Base-by-base conservation (phyloP, 2,329 filamentous ascomycete species). In the Xylariaceae sp. region DNA sequence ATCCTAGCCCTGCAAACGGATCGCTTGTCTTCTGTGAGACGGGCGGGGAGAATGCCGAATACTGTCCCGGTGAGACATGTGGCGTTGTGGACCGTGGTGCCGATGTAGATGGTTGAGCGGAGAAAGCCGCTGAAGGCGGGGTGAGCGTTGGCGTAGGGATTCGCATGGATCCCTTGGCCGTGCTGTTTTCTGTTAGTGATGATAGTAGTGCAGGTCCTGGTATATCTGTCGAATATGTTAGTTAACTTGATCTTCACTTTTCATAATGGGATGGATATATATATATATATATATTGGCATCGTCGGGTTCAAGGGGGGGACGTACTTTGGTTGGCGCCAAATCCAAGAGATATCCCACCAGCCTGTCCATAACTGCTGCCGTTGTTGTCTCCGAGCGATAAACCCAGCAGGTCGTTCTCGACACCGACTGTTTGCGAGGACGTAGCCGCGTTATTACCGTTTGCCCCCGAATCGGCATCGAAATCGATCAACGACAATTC, bases 401-500 rank as follows among this genome's bases (percentile, higher is more conserved):
- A 74, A 0, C 94, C 94, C 3, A 99, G 78, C 6, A 99, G 77
- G 67, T 99, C 94, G 68, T 95, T 91, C 67, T 96, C 91, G 27
- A 97, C 71, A 11, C 88, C 85, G 51, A 81, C 84, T 1, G 81
- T 74, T 54, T 82, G 80, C 11, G 76, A 70, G 27, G 73, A 72
- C 30, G 71, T 65, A 9, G 74, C 71, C 30, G 77, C 75, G 53
- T 75, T 76, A 41, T 48, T 44, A 2, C 67, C 66, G 34, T 69
- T 70, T 0, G 79, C 74, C 40, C 85, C 84, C 12, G 83, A 55
- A 46, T 84, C 81, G 3, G 72, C 86, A 57, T 87, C 89, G 65
- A 99, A 91, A 68, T 99, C 94, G 66, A 99, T 99, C 60, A 99
- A 74, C 4, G 94, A 97, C 27, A 96, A 74, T 70, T 96, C 91